A percentile compares a stretch with the other conserved stretches of the same genome.
phyloP scores from a whole-genome alignment of 202 grass and related monocot genomes.

The Panicum hallii region DNA sequence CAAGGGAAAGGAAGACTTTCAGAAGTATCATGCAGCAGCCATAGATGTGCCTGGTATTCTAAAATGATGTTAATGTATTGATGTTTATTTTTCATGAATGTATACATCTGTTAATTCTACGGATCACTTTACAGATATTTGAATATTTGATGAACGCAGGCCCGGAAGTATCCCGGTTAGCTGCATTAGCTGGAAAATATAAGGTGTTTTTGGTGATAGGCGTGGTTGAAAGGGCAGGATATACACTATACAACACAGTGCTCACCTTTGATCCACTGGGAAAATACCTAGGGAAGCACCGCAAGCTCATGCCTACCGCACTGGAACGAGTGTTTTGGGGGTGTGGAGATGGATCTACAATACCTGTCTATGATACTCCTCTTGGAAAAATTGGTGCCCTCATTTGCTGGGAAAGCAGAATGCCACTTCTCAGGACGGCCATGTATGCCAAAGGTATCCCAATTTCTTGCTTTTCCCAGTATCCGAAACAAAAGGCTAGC shows the following conservation, averaged over 20 bases:
- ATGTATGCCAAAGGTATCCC: conserved; percentile 79
- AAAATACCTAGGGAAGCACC: conserved; percentile 72
- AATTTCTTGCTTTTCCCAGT: not conserved
- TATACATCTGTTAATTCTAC: conserved; percentile 4
- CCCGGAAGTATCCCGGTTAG: conserved; percentile 66
- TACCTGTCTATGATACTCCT: conserved; percentile 80
- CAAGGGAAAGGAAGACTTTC: conserved; percentile 88
- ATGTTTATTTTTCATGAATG: not conserved
- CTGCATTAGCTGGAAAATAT: conserved; percentile 72
- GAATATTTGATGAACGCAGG: conserved; percentile 46
- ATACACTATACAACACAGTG: conserved; percentile 71
- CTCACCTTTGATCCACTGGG: conserved; percentile 68
- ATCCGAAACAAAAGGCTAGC: not conserved
- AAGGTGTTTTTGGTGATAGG: conserved; percentile 75
- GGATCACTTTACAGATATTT: conserved; percentile 20
- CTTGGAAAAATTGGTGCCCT: conserved; percentile 67
- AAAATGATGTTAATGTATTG: conserved; percentile 8
- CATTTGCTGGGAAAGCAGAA: conserved; percentile 86
- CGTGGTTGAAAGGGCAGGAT: conserved; percentile 68
- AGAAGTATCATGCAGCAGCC: conserved; percentile 82
- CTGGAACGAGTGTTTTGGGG: conserved; percentile 74
- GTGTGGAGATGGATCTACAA: conserved; percentile 78
- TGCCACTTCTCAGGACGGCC: conserved; percentile 75
- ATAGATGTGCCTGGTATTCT: conserved; percentile 90
- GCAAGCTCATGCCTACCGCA: conserved; percentile 72